phyloP scores from a whole-genome alignment of 371 early-diverging fungal genomes.

The Batkoa obscura region DNA sequence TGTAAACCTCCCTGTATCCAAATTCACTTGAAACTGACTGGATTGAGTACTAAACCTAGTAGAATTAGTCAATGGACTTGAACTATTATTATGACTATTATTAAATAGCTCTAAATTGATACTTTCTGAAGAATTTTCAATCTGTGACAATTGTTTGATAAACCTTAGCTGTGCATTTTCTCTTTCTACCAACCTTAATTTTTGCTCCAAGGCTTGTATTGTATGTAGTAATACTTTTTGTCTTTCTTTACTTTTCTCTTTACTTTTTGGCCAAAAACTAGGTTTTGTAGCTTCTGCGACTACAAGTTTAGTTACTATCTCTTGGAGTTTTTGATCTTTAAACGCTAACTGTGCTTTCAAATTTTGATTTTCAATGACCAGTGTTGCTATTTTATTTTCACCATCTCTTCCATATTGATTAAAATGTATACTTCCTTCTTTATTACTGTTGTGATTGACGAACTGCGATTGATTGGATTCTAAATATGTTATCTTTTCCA shows the following conservation, averaged over 20 bases:
- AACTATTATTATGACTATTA: too few species aligned
- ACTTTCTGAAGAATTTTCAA: too few species aligned
- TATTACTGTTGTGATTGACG: too few species aligned
- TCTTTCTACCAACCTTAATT: slow-evolving; percentile 3
- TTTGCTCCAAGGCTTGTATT: neutral
- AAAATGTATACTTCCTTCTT: too few species aligned
- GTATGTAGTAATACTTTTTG: neutral
- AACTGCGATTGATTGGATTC: neutral
- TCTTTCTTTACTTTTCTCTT: neutral
- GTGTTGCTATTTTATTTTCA: neutral
- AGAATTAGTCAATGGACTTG: too few species aligned
- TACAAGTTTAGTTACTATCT: slow-evolving; percentile 5
- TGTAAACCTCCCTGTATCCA: too few species aligned
- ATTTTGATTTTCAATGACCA: neutral
- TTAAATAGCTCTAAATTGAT: too few species aligned
- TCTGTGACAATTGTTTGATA: slow-evolving; percentile 2
- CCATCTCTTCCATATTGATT: neutral
- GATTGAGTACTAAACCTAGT: too few species aligned
- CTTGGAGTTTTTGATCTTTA: slow-evolving; percentile 5
- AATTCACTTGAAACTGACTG: too few species aligned
- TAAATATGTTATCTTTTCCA: slow-evolving; percentile 5
- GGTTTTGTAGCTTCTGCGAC: slow-evolving; percentile 1
- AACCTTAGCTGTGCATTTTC: slow-evolving; percentile 5
- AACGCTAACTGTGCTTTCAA: neutral
- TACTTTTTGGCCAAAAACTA: slow-evolving; percentile 1